phyloP scores from a whole-genome alignment of 2,329 filamentous ascomycete species.

The Chaetomium olivaceum region DNA sequence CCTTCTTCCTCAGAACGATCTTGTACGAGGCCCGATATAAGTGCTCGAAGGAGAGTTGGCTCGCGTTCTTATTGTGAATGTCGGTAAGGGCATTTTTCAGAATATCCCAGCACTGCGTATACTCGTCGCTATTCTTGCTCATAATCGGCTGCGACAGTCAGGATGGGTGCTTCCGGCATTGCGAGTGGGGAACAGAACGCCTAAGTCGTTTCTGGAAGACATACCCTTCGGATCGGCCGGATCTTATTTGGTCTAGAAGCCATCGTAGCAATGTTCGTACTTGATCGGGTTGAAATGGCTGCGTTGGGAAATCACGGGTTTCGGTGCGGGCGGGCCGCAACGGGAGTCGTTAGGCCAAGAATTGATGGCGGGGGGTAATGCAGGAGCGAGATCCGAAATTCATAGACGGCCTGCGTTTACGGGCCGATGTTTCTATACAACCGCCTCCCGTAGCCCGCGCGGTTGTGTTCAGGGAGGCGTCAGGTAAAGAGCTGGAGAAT shows the following conservation, averaged over 20 bases:
- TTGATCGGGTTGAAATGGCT: neutral
- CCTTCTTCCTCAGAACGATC: constrained; percentile 86
- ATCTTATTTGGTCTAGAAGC: constrained; percentile 28
- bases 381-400: neutral
- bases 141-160: constrained; percentile 32
- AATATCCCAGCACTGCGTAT: constrained; percentile 80
- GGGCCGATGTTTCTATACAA: neutral
- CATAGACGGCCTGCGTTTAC: neutral
- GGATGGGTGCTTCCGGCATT: neutral
- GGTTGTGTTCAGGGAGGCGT: neutral
- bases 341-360: neutral
- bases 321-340: neutral
- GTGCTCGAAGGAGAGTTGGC: constrained; percentile 87
- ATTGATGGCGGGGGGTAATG: neutral
- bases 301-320: neutral
- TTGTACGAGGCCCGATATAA: constrained; percentile 94
- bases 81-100: constrained; percentile 76
- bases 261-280: constrained; percentile 16
- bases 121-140: constrained; percentile 65
- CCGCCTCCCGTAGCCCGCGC: neutral
- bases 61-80: constrained; percentile 91
- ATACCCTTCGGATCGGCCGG: constrained; percentile 31
- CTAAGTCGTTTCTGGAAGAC: neutral
- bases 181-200: neutral
- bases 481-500: neutral